Evolutionary conservation across 352 stramenopile genomes (phyloP).

Genomic region (Globisporangium spiculum): DNA sequence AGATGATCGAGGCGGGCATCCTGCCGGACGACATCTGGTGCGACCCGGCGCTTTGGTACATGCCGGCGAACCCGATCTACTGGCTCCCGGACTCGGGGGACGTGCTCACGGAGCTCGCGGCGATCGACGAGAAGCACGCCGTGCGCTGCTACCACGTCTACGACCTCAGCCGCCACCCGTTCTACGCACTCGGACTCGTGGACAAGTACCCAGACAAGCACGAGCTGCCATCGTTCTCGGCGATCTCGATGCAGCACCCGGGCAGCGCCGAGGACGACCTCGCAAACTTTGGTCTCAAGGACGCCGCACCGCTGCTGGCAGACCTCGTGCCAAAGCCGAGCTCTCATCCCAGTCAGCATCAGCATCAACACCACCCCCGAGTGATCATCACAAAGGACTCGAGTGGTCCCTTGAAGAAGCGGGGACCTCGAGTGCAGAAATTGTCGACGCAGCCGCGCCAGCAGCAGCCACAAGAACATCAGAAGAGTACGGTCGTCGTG

Average conservation of each 20-base stretch:
- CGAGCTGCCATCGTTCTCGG: conserved; percentile 21
- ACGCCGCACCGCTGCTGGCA: not conserved
- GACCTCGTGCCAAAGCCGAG: not conserved
- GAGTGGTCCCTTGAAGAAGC: conserved; percentile 5
- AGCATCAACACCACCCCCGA: conserved; percentile 6
- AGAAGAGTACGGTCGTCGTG: conserved; percentile 9
- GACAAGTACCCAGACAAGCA: conserved; percentile 20
- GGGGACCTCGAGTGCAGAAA: conserved; percentile 1
- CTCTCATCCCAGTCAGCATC: not conserved
- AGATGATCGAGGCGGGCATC: conserved; percentile 35
- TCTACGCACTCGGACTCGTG: conserved; percentile 22
- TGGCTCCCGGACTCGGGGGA: conserved; percentile 33
- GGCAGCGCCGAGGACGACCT: conserved; percentile 8
- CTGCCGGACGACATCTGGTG: conserved; percentile 43
- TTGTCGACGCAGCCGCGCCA: not conserved
- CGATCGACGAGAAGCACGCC: conserved; percentile 29
- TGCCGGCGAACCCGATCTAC: conserved; percentile 36
- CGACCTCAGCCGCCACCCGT: conserved; percentile 18
- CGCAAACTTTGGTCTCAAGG: conserved; percentile 10
- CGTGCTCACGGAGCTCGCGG: conserved; percentile 22
- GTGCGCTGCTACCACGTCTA: conserved; percentile 26
- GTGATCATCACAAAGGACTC: conserved; percentile 12
- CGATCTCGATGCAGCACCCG: conserved; percentile 7
- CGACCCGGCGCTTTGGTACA: conserved; percentile 43
- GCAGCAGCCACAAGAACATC: not conserved